phyloP scores from a whole-genome alignment of 2,329 filamentous ascomycete species.

The Fusarium nurragi region DNA sequence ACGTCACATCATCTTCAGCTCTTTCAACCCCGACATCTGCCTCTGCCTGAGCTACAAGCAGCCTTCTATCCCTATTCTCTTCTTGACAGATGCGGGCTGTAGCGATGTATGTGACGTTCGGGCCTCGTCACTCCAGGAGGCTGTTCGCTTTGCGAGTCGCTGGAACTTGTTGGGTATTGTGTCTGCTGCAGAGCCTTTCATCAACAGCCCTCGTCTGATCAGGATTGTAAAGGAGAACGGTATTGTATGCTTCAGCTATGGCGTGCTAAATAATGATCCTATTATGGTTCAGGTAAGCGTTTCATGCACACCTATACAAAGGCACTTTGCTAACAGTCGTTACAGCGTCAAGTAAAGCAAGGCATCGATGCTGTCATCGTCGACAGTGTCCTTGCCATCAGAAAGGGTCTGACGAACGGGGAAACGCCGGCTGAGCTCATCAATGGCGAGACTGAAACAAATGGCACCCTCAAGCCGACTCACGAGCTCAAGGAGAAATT shows the following conservation, averaged over 20 bases:
- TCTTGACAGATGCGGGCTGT: constrained; percentile 90
- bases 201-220: constrained; percentile 88
- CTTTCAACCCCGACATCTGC: constrained; percentile 97
- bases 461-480: constrained; percentile 28
- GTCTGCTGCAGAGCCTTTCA: constrained; percentile 85
- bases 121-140: constrained; percentile 92
- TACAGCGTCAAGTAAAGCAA: constrained; percentile 85
- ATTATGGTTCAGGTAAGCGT: constrained; percentile 80
- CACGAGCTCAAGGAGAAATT: constrained; percentile 33
- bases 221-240: constrained; percentile 94
- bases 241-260: constrained; percentile 94
- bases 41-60: constrained; percentile 96
- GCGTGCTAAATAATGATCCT: constrained; percentile 87
- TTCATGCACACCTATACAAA: background rate
- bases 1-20: constrained; percentile 96
- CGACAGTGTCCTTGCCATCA: constrained; percentile 90
- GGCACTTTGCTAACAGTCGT: constrained; percentile 14
- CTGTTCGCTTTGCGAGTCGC: constrained; percentile 89
- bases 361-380: constrained; percentile 99
- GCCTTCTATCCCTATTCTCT: constrained; percentile 93
- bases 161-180: constrained; percentile 97
- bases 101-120: constrained; percentile 85
- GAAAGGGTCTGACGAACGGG: constrained; percentile 78
- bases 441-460: constrained; percentile 22
- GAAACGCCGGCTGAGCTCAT: constrained; percentile 34